Base-by-base conservation (phyloP, 1,284 basidiomycete genomes). In the Erythrobasidium hasegawianum region DNA sequence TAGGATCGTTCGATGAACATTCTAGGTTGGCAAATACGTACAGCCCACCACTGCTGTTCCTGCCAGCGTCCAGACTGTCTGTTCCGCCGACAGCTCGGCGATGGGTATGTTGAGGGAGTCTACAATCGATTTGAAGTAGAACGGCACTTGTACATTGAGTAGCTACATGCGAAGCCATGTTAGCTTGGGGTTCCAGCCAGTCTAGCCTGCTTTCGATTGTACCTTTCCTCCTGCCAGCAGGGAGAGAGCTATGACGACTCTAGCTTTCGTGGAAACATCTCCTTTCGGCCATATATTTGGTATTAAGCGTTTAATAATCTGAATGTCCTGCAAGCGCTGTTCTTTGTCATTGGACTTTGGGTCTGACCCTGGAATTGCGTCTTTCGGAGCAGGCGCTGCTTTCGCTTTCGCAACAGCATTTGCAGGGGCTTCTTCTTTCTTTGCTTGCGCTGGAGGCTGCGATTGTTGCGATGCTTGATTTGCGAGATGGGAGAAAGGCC, bases 111-210 rank as follows among this genome's bases (percentile, higher is more conserved):
- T 97, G 70, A 98, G 81, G 1, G 86, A 78, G 76, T 98, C 95
- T 66, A 98, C 86, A 55, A 98, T 86, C 43, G 83, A 77, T 77
- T 97, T 98, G 84, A 98, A 98, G 71, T 97, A 83, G 72, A 93
- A 85, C 0, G 96, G 95, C 5, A 98, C 94, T 82, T 97, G 95
- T 0, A 98, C 95, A 76, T 97, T 98, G 67, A 97, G 80, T 27
- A 96, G 79, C 87, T 89, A 67, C 50, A n/a, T n/a, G n/a, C 52
- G 47, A 55, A 9, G 29, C 24, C 24, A 24, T 38, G 47, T 52
- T 26, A 18, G n/a, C n/a, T n/a, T n/a, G n/a, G n/a, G n/a, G n/a
- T n/a, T n/a, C n/a, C n/a, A n/a, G n/a, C 10, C 55, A 13, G 56
- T 75, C 65, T 61, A n/a, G n/a, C n/a, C n/a, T n/a, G n/a, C n/a